phyloP scores from a whole-genome alignment of 768 basidiomycete species.

The Lactarius psammicola region DNA sequence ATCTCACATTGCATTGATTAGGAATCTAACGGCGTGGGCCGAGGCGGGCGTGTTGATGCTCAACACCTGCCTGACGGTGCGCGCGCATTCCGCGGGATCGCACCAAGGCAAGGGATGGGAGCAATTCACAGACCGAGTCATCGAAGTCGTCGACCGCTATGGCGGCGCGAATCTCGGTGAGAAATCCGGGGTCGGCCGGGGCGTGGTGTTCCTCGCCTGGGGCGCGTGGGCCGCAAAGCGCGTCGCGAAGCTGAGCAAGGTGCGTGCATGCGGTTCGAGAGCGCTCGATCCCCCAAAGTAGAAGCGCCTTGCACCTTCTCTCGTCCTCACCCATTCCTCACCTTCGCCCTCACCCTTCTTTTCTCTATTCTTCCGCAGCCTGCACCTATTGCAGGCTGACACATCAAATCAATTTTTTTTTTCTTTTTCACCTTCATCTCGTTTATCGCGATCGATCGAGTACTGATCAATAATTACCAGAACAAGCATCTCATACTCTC shows the following conservation, averaged over 20 bases:
- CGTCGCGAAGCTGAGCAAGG: conserved; percentile 73
- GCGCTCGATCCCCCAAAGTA: not conserved
- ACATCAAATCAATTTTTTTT: not conserved
- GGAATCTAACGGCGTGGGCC: conserved; percentile 81
- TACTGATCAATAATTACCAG: conserved; percentile 37
- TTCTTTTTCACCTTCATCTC: not conserved
- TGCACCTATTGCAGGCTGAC: conserved; percentile 5
- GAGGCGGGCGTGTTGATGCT: conserved; percentile 85
- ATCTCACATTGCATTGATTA: conserved; percentile 32
- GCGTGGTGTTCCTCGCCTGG: conserved; percentile 89
- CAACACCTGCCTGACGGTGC: conserved; percentile 91
- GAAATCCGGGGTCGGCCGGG: conserved; percentile 57
- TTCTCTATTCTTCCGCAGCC: not conserved
- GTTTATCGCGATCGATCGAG: conserved; percentile 3
- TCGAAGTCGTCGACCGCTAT: conserved; percentile 74
- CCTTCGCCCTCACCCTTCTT: not conserved
- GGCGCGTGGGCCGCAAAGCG: conserved; percentile 84
- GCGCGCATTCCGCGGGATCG: conserved; percentile 69
- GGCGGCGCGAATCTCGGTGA: conserved; percentile 65
- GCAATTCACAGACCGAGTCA: conserved; percentile 78
- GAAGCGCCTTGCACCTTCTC: conserved; percentile 1
- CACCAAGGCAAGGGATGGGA: conserved; percentile 92
- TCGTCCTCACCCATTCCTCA: conserved; percentile 1
- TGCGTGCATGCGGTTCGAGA: conserved; percentile 35
- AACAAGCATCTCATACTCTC: conserved; percentile 77